Base-by-base conservation (phyloP, 331 rosid species). In the Ulmus americana region DNA sequence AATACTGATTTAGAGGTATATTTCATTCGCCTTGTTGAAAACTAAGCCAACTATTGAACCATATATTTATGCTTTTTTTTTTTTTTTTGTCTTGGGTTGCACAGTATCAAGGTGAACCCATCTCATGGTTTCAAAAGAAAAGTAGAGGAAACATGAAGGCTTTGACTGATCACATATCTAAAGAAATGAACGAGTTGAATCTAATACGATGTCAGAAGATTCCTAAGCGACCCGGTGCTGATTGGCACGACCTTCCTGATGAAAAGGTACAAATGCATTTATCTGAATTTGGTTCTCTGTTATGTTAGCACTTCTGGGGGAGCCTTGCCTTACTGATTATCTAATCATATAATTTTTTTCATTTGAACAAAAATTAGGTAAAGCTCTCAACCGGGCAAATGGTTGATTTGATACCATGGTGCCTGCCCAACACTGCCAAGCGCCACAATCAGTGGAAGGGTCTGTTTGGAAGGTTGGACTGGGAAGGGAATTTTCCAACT, bases 391-490 rank as follows among this genome's bases (percentile, higher is more conserved):
- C 42, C 1, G 97, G 97, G 39, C 96, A 91, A 70, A 55, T 91
- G 48, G 87, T 66, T 49, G 97, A 92, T 68, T 79, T 92, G 75
- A 92, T 92, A 74, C 98, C 97, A 51, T 92, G 97, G 97, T 92
- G 97, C 84, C 80, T 92, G 60, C 97, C 96, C 10, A 86, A 88
- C 84, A 92, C 97, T 4, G 97, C 96, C 20, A 83, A 92, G 70
- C 80, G 97, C 52, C 97, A 92, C 74, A 92, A 92, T 59, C 97
- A 88, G 58, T 92, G 98, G 96, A 92, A 92, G 78, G 98, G 98
- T 22, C 77, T 92, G 63, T 92, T 85, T 49, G 98, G 98, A 57
- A 80, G 98, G 83, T 77, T 92, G 77, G 98, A 89, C 55, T 87
- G 98, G 98, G 90, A 85, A 61, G 98, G 98, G 0, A 89, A 92